These are phyloP conservation scores for Colletotrichum spinosum DNA, from an alignment of 2,329 filamentous ascomycete species.

Conservation along the genomic window DNA sequence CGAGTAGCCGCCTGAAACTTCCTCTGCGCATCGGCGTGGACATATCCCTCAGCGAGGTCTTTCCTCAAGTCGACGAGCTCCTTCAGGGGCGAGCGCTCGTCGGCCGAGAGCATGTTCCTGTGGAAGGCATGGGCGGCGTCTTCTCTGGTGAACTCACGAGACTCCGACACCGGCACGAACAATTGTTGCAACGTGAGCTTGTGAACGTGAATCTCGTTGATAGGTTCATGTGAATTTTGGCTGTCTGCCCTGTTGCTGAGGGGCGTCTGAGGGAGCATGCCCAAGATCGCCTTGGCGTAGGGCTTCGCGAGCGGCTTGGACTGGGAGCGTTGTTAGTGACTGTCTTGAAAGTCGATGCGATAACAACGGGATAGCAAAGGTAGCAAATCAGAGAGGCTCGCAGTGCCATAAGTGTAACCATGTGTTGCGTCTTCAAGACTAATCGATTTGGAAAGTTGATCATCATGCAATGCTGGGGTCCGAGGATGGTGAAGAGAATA, in stretches of 20 bases:
- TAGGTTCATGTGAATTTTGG: conserved; percentile 62
- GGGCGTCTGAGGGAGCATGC: conserved; percentile 82
- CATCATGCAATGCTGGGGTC: conserved; percentile 58
- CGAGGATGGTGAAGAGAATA: conserved; percentile 5
- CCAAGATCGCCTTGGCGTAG: conserved; percentile 80
- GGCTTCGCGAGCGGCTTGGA: conserved; percentile 80
- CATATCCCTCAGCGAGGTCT: conserved; percentile 54
- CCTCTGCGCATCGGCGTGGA: conserved; percentile 50
- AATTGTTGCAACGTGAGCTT: conserved; percentile 71
- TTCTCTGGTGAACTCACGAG: conserved; percentile 70
- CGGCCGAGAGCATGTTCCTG: conserved; percentile 68
- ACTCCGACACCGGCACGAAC: conserved; percentile 74
- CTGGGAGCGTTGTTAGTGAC: conserved; percentile 57
- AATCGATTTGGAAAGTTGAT: conserved; percentile 84
- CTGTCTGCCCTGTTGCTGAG: conserved; percentile 47
- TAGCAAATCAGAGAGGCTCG: conserved; percentile 76
- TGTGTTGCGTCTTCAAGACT: conserved; percentile 97
- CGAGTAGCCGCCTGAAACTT: conserved; percentile 57
- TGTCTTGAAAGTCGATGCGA: conserved; percentile 13
- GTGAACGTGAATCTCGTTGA: conserved; percentile 75
- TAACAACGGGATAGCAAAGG: not conserved
- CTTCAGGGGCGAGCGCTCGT: conserved; percentile 71
- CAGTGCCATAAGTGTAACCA: conserved; percentile 88
- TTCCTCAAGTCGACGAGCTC: conserved; percentile 69
- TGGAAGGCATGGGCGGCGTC: conserved; percentile 76